Evolutionary conservation across 2,329 filamentous ascomycete genomes (phyloP).

Genomic region (Exophiala lecanii-corni): DNA sequence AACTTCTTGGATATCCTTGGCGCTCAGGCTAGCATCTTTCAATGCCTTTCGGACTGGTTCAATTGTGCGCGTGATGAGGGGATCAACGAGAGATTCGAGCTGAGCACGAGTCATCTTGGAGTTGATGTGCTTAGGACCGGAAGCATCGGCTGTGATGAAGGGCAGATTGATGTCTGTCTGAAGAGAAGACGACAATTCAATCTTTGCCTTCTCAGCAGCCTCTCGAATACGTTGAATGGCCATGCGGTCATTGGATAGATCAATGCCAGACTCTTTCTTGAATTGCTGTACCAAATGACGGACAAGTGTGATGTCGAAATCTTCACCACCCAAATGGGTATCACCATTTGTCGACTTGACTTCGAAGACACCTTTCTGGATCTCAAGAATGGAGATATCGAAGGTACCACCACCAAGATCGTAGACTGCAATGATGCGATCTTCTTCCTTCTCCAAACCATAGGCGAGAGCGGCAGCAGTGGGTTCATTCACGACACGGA

Average conservation of each 20-base stretch:
- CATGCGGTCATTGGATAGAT: constrained; percentile 90
- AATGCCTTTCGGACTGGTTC: constrained; percentile 94
- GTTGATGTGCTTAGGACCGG: constrained; percentile 98
- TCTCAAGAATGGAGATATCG: constrained; percentile 96
- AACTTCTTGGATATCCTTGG: constrained; percentile 95
- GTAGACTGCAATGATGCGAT: constrained; percentile 89
- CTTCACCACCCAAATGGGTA: constrained; percentile 95
- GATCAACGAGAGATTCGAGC: constrained; percentile 88
- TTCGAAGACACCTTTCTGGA: constrained; percentile 96
- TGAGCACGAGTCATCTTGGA: constrained; percentile 86
- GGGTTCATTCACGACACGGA: constrained; percentile 96
- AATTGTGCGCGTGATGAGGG: constrained; percentile 77
- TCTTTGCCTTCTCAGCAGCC: constrained; percentile 98
- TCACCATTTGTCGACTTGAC: constrained; percentile 99
- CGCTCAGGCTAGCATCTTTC: constrained; percentile 86
- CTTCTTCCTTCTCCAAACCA: constrained; percentile 89
- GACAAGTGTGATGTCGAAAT: constrained; percentile 93
- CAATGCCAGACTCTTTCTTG: constrained; percentile 91
- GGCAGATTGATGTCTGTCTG: constrained; percentile 98
- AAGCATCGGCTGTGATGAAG: constrained; percentile 95
- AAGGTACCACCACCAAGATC: constrained; percentile 98
- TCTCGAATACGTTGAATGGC: constrained; percentile 98
- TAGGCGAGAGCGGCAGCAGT: constrained; percentile 94
- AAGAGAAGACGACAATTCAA: constrained; percentile 89
- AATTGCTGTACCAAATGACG: constrained; percentile 91